phyloP scores from a whole-genome alignment of 2,329 filamentous ascomycete genomes.

The Xylaria sp. region DNA sequence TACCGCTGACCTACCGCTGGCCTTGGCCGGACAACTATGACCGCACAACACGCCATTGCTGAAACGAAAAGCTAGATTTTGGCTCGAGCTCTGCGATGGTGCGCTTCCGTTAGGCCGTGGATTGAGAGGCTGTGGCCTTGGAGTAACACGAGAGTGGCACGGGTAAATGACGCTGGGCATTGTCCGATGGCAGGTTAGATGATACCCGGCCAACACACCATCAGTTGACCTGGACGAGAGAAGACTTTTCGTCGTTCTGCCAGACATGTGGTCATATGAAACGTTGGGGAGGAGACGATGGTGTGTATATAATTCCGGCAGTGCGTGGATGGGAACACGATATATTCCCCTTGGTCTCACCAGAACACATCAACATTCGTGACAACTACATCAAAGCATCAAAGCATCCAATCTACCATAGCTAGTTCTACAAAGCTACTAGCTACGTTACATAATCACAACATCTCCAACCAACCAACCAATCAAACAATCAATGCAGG shows the following conservation, averaged over 20 bases:
- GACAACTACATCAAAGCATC: constrained; percentile 12
- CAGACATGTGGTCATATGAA: constrained; percentile 12
- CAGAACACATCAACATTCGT: constrained; percentile 28
- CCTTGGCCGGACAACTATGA: constrained; percentile 30
- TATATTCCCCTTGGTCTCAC: constrained; percentile 23
- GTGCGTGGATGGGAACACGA: constrained; percentile 15
- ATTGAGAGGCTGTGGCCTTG: neutral
- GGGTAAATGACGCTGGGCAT: constrained; percentile 16
- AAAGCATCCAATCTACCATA: constrained; percentile 18
- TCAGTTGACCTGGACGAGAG: constrained; percentile 26
- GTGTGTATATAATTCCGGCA: constrained; percentile 30
- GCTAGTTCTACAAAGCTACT: neutral
- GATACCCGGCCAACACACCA: constrained; percentile 17
- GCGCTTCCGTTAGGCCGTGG: constrained; percentile 21
- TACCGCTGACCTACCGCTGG: constrained; percentile 16
- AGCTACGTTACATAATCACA: constrained; percentile 16
- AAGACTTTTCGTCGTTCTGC: neutral
- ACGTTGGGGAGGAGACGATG: neutral
- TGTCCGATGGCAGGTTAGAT: constrained; percentile 11
- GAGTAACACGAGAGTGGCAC: constrained; percentile 31
- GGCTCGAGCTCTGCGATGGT: constrained; percentile 12
- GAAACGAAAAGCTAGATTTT: constrained; percentile 13
- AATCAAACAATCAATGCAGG: constrained; percentile 43
- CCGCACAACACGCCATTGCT: constrained; percentile 30
- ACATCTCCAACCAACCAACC: constrained; percentile 22